Evolutionary conservation across 257 asterid genomes (phyloP).

Genomic region (Catharanthus roseus): DNA sequence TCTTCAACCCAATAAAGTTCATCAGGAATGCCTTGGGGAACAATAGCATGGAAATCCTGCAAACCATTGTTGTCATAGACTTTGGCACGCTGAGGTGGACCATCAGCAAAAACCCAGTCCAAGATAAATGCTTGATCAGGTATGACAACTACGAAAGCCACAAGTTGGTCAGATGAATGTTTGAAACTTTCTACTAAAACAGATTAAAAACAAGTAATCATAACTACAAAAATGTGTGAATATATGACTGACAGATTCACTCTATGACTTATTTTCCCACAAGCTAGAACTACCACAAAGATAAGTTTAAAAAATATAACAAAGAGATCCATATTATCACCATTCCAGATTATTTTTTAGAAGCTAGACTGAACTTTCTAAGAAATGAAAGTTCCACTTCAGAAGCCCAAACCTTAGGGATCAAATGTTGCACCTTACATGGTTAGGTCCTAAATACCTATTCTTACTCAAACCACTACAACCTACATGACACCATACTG

Average conservation of each 20-base stretch:
- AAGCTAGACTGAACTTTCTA: background rate
- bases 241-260: background rate
- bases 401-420: background rate
- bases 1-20: conserved; percentile 80
- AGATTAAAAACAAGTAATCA: background rate
- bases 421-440: background rate
- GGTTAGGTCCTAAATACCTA: background rate
- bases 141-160: conserved; percentile 60
- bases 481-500: conserved; percentile 8
- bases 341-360: conserved; percentile 1
- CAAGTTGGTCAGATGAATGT: conserved; percentile 21
- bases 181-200: background rate
- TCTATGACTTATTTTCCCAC: background rate
- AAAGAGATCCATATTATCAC: background rate
- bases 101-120: conserved; percentile 98
- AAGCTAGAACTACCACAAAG: background rate
- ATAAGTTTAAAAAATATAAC: background rate
- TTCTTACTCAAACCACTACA: conserved; percentile 6
- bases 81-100: conserved; percentile 69
- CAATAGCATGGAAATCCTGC: conserved; percentile 80
- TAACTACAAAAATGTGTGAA: background rate
- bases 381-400: background rate
- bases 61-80: conserved; percentile 62
- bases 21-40: conserved; percentile 44
- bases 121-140: conserved; percentile 71